Base-by-base conservation (phyloP, 495 filamentous ascomycete species). In the Penicillium macrosclerotiorum region DNA sequence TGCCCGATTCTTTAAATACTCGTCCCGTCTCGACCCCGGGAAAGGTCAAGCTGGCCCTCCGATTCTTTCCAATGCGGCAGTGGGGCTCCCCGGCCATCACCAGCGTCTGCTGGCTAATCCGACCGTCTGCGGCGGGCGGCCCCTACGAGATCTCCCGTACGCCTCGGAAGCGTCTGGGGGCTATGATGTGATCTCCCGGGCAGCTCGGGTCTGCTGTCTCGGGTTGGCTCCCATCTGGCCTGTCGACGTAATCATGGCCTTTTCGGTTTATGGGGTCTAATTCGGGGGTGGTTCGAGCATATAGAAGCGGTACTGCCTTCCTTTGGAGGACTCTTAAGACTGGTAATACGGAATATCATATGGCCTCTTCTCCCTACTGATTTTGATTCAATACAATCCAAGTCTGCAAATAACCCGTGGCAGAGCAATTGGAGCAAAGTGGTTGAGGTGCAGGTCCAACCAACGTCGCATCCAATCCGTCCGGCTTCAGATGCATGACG, bases 51-150 rank as follows among this genome's bases (percentile, higher is more conserved):
- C 37, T 51, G 29, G 16, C 18, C 30, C 65, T 71, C 67, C 65
- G 67, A 66, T 59, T 71, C 67, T 71, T 71, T 69, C 67, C 67
- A 68, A 67, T 47, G 59, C 42, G 45, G 55, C 55, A 56, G 67
- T 71, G 67, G 67, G 67, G 65, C 67, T 58, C 41, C 47, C 46
- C 46, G 51, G 49, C 42, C 36, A 52, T 41, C 57, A 47, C 53
- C 57, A 53, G 47, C 52, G 52, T 49, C 52, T 56, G 51, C 60
- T 64, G 63, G 58, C 38, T 54, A 60, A 60, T 56, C 55, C 64
- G 55, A 58, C 58, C 60, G 45, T 59, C 54, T 51, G 51, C 64
- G 57, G 60, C 48, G 38, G 46, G 31, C 32, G 45, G 43, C 46
- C 6, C 44, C 58, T 64, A 57, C 69, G 69, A 73, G 63, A 71